phyloP scores from a whole-genome alignment of 306 rosid genomes.

The Glycine soja region DNA sequence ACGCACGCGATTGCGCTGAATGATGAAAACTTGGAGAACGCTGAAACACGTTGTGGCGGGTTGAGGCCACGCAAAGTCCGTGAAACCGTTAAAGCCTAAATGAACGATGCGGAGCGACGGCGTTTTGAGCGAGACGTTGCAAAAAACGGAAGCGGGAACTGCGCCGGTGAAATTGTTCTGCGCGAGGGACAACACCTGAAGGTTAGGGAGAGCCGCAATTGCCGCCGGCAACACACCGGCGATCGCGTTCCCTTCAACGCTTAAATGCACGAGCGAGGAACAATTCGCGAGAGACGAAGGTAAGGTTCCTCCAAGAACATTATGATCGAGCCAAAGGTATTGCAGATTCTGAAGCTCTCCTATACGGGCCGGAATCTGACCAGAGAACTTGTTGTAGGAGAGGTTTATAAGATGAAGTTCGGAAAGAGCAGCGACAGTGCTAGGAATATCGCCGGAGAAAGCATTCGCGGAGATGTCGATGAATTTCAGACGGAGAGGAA shows the following conservation, averaged over 20 bases:
- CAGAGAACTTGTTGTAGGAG: neutral
- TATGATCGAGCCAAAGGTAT: slow-evolving; percentile 14
- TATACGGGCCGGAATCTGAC: neutral
- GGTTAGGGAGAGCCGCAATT: neutral
- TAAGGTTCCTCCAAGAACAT: slow-evolving; percentile 2
- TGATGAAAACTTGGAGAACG: neutral
- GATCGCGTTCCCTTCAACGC: slow-evolving; percentile 14
- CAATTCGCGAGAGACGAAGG: slow-evolving; percentile 20
- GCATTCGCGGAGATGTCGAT: neutral
- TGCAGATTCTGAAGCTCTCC: slow-evolving; percentile 28
- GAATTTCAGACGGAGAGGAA: slow-evolving; percentile 3
- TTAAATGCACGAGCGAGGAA: slow-evolving; percentile 23
- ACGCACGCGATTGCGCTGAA: slow-evolving; percentile 1
- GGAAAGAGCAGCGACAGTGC: neutral
- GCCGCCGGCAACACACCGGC: slow-evolving; percentile 25
- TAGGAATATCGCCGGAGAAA: slow-evolving; percentile 19
- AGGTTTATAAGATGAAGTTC: slow-evolving; percentile 10
- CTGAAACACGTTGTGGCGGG: slow-evolving; percentile 12
- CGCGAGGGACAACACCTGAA: slow-evolving; percentile 15
- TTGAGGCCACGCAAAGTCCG: slow-evolving; percentile 3
- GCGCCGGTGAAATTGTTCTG: neutral
- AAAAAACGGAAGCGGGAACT: slow-evolving; percentile 6
- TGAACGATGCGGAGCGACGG: slow-evolving; percentile 9
- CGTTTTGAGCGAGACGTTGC: neutral
- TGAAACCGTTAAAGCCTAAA: slow-evolving; percentile 7